These are phyloP conservation scores for Paramecium octaurelia DNA, from an alignment of 73 alveolate species.

Conservation along the genomic window DNA sequence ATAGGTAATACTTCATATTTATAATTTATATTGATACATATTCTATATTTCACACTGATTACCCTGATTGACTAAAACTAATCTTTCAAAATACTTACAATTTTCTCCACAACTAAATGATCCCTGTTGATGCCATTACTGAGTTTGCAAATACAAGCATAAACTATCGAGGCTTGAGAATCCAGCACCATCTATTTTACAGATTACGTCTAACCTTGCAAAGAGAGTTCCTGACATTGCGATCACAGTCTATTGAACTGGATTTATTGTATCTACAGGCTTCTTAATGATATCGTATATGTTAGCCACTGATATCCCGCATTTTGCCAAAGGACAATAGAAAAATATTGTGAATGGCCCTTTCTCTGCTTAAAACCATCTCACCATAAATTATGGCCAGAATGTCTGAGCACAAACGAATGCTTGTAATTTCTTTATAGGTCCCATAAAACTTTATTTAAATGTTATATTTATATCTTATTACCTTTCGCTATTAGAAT, in stretches of 20 bases:
- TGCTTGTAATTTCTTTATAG: background rate
- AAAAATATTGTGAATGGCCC: constrained; percentile 45
- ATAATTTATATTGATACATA: background rate
- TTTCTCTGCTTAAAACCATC: background rate
- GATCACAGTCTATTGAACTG: background rate
- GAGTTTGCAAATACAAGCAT: background rate
- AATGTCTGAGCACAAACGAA: background rate
- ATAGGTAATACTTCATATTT: background rate
- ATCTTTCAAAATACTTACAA: background rate
- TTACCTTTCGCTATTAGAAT: background rate
- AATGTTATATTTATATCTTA: background rate
- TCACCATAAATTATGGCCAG: constrained; percentile 14
- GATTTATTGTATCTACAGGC: background rate
- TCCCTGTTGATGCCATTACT: background rate
- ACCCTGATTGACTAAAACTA: background rate
- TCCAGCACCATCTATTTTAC: constrained; percentile 42
- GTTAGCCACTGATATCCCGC: constrained; percentile 21
- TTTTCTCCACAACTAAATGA: background rate
- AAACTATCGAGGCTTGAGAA: background rate
- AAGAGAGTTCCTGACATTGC: background rate
- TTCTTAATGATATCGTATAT: background rate
- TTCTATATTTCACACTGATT: background rate
- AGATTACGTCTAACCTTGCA: background rate
- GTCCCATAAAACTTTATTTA: background rate
- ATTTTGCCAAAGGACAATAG: constrained; percentile 14